Conservation (phyloP, 352 stramenopile species). For the Pythium rhizo-oryzae region DNA sequence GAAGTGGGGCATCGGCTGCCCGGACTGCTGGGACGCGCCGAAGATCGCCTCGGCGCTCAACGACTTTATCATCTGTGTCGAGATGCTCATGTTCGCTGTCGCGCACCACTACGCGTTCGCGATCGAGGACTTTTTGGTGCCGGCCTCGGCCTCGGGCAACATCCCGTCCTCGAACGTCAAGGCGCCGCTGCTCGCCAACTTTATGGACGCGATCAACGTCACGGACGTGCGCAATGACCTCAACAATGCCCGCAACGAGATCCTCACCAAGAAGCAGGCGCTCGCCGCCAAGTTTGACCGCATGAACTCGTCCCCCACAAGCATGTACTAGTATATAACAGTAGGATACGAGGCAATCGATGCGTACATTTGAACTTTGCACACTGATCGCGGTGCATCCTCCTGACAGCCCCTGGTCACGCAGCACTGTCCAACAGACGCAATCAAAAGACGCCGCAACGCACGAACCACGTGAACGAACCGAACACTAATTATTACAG, state of each 20-base stretch:
- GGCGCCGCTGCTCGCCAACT: conserved; percentile 83
- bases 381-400: too few species aligned
- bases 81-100: conserved; percentile 94
- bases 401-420: too few species aligned
- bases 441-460: not conserved
- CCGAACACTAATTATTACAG: conserved; percentile 40
- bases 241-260: conserved; percentile 85
- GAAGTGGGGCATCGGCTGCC: conserved; percentile 83
- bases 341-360: not conserved
- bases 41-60: conserved; percentile 91
- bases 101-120: conserved; percentile 93
- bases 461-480: not conserved
- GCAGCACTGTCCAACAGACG: too few species aligned
- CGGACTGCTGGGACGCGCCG: conserved; percentile 80
- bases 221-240: conserved; percentile 87
- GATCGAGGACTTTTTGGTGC: conserved; percentile 87
- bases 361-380: not conserved
- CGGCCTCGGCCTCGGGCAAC: conserved; percentile 29
- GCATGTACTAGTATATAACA: conserved; percentile 40
- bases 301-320: conserved; percentile 64
- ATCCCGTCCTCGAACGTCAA: conserved; percentile 81
- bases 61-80: conserved; percentile 95
- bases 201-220: conserved; percentile 91
- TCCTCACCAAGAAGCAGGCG: conserved; percentile 89
- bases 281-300: conserved; percentile 85